phyloP scores from a whole-genome alignment of 306 rosid genomes.

The Dryas octopetala region DNA sequence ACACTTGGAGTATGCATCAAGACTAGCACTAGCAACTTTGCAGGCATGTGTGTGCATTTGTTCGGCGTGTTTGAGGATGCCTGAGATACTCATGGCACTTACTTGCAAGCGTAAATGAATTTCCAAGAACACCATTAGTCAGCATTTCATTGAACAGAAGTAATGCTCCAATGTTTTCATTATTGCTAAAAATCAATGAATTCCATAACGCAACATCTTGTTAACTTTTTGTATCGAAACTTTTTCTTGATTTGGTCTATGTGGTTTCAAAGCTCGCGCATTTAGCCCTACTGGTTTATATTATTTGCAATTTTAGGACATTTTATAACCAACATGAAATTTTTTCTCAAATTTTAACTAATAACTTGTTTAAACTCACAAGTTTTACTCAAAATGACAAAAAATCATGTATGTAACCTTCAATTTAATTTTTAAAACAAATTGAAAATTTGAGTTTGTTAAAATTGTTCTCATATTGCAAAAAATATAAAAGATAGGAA shows the following conservation, averaged over 20 bases:
- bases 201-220: slow-evolving; percentile 65
- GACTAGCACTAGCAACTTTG: slow-evolving; percentile 65
- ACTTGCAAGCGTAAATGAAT: slow-evolving; percentile 30
- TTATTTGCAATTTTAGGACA: no score
- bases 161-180: slow-evolving; percentile 58
- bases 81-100: slow-evolving; percentile 51
- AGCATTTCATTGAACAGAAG: slow-evolving; percentile 58
- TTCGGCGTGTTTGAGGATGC: slow-evolving; percentile 36
- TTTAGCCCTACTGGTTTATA: no score
- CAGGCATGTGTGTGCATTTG: slow-evolving; percentile 59
- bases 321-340: no score
- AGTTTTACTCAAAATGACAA: no score
- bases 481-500: no score
- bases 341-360: no score
- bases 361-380: no score
- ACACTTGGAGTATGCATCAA: slow-evolving; percentile 77
- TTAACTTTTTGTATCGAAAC: slow-evolving; percentile 43
- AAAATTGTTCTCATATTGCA: no score
- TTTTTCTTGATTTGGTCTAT: slow-evolving; percentile 34
- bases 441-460: no score
- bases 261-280: no score
- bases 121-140: slow-evolving; percentile 33
- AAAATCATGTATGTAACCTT: no score
- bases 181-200: slow-evolving; percentile 54
- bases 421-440: no score